A percentile compares a stretch with the other conserved stretches of the same genome.
Evolutionary conservation across 1,284 basidiomycete genomes (phyloP).

Genomic region (Microbotryum scabiosae): DNA sequence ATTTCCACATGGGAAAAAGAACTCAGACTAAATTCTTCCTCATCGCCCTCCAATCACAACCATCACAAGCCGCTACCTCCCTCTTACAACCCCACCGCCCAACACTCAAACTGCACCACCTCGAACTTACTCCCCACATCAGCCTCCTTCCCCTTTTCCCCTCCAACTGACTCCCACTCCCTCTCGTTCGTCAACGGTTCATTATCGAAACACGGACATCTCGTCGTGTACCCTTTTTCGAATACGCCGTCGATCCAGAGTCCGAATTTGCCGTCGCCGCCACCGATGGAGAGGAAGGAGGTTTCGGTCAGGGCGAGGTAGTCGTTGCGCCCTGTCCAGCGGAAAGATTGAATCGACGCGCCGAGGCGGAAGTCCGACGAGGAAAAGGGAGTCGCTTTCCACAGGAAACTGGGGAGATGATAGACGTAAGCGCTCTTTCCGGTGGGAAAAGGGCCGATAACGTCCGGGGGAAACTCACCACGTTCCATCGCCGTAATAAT

Average conservation of each 20-base stretch:
- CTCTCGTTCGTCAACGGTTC: slow-evolving; percentile 41
- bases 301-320: slow-evolving; percentile 81
- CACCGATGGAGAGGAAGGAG: slow-evolving; percentile 74
- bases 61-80: not conserved
- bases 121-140: slow-evolving; percentile 24
- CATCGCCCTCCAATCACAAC: too few species aligned
- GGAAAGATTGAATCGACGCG: slow-evolving; percentile 55
- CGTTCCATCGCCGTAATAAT: slow-evolving; percentile 50
- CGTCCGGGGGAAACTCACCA: slow-evolving; percentile 14
- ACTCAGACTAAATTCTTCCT: too few species aligned
- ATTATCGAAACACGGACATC: slow-evolving; percentile 81
- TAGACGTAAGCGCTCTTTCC: not conserved
- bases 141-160: slow-evolving; percentile 7
- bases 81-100: slow-evolving; percentile 24
- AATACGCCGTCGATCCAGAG: slow-evolving; percentile 80
- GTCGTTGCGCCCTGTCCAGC: slow-evolving; percentile 82
- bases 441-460: not conserved
- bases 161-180: not conserved
- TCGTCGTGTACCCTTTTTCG: slow-evolving; percentile 70
- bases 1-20: too few species aligned
- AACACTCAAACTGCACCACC: slow-evolving; percentile 31
- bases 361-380: slow-evolving; percentile 34
- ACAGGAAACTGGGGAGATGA: slow-evolving; percentile 57
- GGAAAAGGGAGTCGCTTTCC: slow-evolving; percentile 45
- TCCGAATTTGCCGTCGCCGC: slow-evolving; percentile 81